Base-by-base conservation (phyloP, 805 yeast genomes). In the Candida sanyiensis region DNA sequence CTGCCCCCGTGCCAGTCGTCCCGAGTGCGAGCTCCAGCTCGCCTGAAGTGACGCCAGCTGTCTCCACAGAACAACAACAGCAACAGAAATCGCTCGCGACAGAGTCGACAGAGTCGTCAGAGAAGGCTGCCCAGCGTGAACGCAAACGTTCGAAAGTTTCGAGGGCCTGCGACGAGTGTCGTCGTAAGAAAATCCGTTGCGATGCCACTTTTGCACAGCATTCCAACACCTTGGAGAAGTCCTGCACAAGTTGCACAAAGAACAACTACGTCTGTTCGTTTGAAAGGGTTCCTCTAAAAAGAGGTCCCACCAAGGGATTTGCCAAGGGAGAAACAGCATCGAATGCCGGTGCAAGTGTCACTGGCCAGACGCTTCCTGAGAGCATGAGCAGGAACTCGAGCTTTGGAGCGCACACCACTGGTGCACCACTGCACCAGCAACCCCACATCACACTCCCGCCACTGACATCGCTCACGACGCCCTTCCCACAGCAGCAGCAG, bases 281-380 rank as follows among this genome's bases (percentile, higher is more conserved):
- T 54, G 78, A 80, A 17, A 64, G 90, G 35, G 69, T 79, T 2
- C 94, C 89, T 0, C 56, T 83, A 55, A 83, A 83, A 50, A 62
- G 94, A 48, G 94, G 94, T 0, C 94, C 94, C 0, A 70, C 82
- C 1, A 83, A 82, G 51, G 90, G 90, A 2, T 80, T 75, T 47
- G 64, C 68, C 31, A 32, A 46, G 43, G 17, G 6, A 3, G 43
- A 29, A 18, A 11, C 33, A 19, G 7, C 33, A n/a, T 17, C 33
- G 22, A 29, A 23, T 23, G 9, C 26, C 26, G 12, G 11, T 23
- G 9, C 26, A 9, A 23, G 12, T 12, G 12, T 9, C 26, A 23
- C 26, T 23, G 12, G 12, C 12, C 11, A 15, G 16, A 15, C 38
- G n/a, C n/a, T n/a, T 10, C 15, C 25, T 4, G 15, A 21, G 23